Conservation (phyloP, 805 yeast genomes). For the Schwanniomyces vanrijiae region DNA sequence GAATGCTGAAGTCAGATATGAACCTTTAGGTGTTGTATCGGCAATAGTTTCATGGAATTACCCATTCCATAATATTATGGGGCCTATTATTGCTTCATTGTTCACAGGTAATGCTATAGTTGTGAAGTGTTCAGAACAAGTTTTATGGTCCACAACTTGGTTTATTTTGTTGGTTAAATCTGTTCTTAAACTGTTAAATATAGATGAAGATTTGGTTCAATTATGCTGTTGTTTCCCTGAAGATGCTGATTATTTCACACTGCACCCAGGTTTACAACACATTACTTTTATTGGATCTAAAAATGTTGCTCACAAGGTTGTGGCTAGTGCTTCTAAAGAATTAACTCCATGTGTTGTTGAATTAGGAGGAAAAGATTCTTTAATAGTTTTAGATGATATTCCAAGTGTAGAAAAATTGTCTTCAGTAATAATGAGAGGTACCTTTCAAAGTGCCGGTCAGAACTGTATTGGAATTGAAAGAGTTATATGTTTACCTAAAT, state of each 20-base stretch:
- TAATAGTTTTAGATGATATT: conserved; percentile 81
- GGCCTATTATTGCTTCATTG: conserved; percentile 86
- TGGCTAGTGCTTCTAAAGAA: conserved; percentile 77
- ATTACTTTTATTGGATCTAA: conserved; percentile 96
- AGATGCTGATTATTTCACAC: conserved; percentile 81
- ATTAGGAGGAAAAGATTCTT: conserved; percentile 95
- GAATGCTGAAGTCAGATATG: conserved; percentile 90
- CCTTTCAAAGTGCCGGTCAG: conserved; percentile 97
- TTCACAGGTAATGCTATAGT: conserved; percentile 92
- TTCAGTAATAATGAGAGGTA: conserved; percentile 87
- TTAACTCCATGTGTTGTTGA: conserved; percentile 95
- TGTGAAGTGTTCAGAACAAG: conserved; percentile 94
- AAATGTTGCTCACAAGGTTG: conserved; percentile 88
- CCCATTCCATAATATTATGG: conserved; percentile 92
- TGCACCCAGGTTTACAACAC: conserved; percentile 81
- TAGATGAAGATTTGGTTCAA: conserved; percentile 82
- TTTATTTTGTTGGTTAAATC: conserved; percentile 70
- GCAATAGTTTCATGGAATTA: conserved; percentile 97
- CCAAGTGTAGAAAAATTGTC: conserved; percentile 52
- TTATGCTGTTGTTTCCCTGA: conserved; percentile 86
- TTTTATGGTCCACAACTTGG: conserved; percentile 88
- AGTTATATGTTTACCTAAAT: conserved; percentile 73
- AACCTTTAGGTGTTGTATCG: conserved; percentile 85
- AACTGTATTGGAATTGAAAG: conserved; percentile 98
- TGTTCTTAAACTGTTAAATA: conserved; percentile 71